Percentiles rank a stretch among this genome's conserved stretches.
Evolutionary conservation across 345 rosid genomes (phyloP).

Genomic region (Corchorus capsularis): DNA sequence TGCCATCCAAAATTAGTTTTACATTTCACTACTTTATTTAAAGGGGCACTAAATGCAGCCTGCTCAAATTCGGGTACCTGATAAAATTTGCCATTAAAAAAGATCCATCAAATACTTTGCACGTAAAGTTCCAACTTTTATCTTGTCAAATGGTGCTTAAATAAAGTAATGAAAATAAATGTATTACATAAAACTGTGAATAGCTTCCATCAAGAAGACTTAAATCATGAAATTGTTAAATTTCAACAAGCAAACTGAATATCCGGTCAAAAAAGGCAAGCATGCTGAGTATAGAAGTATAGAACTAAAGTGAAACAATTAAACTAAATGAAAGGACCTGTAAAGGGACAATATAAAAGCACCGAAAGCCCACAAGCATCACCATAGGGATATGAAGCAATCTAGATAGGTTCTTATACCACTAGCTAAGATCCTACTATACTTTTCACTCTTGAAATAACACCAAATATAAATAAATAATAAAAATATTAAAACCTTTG

Average conservation of each 20-base stretch:
- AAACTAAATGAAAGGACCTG: too few relatives aligned
- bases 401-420: neutral
- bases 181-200: neutral
- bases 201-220: neutral
- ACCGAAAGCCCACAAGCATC: neutral
- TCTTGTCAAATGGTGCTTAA: too few relatives aligned
- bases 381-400: neutral
- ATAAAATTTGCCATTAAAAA: conserved; percentile 19
- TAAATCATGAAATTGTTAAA: neutral
- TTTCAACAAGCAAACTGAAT: conserved; percentile 4
- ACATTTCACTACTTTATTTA: conserved; percentile 72
- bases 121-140: neutral
- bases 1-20: conserved; percentile 93
- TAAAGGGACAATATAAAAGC: neutral
- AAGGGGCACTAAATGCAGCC: conserved; percentile 75
- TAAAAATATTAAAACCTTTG: neutral
- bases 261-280: too few relatives aligned
- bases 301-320: too few relatives aligned
- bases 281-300: too few relatives aligned
- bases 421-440: conserved; percentile 9
- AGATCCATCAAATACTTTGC: conserved; percentile 19
- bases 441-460: neutral
- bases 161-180: neutral
- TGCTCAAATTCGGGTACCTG: conserved; percentile 95
- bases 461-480: too few relatives aligned